These are phyloP conservation scores for Ricinus communis DNA, from an alignment of 345 rosid species.

Conservation along the genomic window DNA sequence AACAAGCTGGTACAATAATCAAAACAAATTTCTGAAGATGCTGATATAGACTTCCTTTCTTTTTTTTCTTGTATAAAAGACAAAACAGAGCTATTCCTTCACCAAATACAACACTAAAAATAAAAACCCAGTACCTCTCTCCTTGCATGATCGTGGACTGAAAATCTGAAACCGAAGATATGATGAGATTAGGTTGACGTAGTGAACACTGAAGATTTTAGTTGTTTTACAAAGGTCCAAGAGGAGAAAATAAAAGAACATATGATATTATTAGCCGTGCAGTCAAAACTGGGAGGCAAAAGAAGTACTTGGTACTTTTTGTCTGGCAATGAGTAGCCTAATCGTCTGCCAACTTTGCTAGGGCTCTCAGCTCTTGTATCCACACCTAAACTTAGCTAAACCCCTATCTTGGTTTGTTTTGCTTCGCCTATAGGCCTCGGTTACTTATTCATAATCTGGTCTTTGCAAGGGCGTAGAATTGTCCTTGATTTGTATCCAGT, in stretches of 20 bases:
- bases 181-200: constrained; percentile 12
- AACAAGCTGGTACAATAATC: background rate
- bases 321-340: constrained; percentile 8
- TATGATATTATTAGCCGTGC: background rate
- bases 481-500: too few relatives aligned
- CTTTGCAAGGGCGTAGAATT: background rate
- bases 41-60: background rate
- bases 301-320: constrained; percentile 23
- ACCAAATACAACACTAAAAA: too few relatives aligned
- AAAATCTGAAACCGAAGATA: constrained; percentile 19
- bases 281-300: constrained; percentile 30
- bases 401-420: too few relatives aligned
- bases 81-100: background rate
- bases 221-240: background rate
- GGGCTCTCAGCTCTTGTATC: background rate
- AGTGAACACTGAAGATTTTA: background rate
- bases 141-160: constrained; percentile 6
- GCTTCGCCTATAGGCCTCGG: background rate
- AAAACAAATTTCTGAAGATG: background rate
- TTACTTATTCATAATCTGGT: background rate
- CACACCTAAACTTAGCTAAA: background rate
- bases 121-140: too few relatives aligned
- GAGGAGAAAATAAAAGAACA: background rate
- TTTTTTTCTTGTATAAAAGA: background rate
- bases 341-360: constrained; percentile 5